Percentiles rank a stretch among this genome's conserved stretches.
These are phyloP conservation scores for Limonium bicolor DNA, from an alignment of 148 eudicot genomes.

Conservation along the genomic window DNA sequence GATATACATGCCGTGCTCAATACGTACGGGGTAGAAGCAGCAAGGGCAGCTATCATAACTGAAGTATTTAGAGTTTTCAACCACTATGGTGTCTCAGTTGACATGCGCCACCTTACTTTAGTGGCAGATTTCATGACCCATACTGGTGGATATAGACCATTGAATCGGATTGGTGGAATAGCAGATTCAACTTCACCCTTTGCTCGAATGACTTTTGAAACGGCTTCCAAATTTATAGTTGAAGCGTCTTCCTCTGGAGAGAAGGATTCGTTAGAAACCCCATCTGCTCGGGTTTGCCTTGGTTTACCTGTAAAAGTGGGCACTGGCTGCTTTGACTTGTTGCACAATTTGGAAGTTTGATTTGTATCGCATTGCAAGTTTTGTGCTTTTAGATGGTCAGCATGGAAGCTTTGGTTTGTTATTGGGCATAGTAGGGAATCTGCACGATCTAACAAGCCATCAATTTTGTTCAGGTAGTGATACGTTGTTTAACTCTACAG, in stretches of 20 bases:
- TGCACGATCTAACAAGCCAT: too few species aligned
- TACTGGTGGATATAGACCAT: conserved; percentile 55
- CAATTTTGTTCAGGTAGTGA: too few species aligned
- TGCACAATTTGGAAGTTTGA: conserved; percentile 52
- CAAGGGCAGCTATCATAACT: conserved; percentile 55
- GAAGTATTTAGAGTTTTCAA: conserved; percentile 70
- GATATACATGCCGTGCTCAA: conserved; percentile 53
- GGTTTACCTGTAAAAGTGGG: conserved; percentile 94
- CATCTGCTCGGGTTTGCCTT: conserved; percentile 72
- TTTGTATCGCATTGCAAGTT: too few species aligned
- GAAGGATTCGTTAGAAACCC: conserved; percentile 67
- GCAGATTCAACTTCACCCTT: conserved; percentile 66
- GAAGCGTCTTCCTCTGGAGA: conserved; percentile 48
- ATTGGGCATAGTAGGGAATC: too few species aligned
- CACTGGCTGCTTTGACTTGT: conserved; percentile 81
- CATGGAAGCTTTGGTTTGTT: too few species aligned
- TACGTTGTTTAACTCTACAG: too few species aligned
- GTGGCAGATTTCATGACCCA: conserved; percentile 94
- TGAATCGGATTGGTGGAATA: conserved; percentile 79
- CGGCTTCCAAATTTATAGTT: conserved; percentile 76
- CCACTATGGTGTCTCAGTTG: conserved; percentile 78
- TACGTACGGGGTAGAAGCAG: conserved; percentile 92
- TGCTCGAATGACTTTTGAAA: conserved; percentile 76
- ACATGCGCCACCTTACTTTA: conserved; percentile 66
- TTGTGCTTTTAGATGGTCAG: too few species aligned